These are phyloP conservation scores for Pelargonium nanum DNA, from an alignment of 345 rosid genomes.

Conservation along the genomic window DNA sequence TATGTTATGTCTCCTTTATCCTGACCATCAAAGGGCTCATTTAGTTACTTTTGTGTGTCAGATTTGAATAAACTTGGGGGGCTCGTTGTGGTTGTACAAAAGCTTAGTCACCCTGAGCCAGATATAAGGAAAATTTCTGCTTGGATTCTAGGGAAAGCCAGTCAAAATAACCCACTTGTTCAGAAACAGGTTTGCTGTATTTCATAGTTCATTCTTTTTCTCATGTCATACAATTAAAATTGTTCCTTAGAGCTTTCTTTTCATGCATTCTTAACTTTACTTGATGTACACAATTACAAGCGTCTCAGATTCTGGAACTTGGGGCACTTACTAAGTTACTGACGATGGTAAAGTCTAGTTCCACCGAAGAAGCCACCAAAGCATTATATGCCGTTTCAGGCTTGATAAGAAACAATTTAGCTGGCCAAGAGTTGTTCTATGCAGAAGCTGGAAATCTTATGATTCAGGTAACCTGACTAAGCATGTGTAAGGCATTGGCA, in stretches of 20 bases:
- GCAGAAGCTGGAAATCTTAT: slow-evolving; percentile 69
- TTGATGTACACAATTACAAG: slow-evolving; percentile 5
- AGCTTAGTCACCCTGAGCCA: slow-evolving; percentile 59
- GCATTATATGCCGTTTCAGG: slow-evolving; percentile 87
- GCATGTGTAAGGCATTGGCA: background rate
- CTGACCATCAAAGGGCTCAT: slow-evolving; percentile 2
- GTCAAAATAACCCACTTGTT: slow-evolving; percentile 79
- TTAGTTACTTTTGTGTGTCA: slow-evolving; percentile 16
- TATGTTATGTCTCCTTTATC: background rate
- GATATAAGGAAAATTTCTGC: slow-evolving; percentile 72
- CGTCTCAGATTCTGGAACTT: slow-evolving; percentile 57
- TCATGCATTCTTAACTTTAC: background rate
- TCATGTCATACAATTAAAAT: background rate
- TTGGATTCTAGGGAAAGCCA: slow-evolving; percentile 86
- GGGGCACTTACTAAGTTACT: slow-evolving; percentile 56
- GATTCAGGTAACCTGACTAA: slow-evolving; percentile 54
- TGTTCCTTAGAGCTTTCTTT: background rate
- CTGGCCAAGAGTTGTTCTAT: slow-evolving; percentile 66
- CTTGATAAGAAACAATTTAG: slow-evolving; percentile 56
- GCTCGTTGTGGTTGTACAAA: slow-evolving; percentile 34
- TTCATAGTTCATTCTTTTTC: slow-evolving; percentile 2
- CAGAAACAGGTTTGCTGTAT: slow-evolving; percentile 52
- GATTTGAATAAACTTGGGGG: slow-evolving; percentile 86
- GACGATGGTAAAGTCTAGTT: slow-evolving; percentile 58
- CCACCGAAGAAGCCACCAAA: slow-evolving; percentile 71